A percentile compares a stretch with the other conserved stretches of the same genome.
Conservation (phyloP, 192 early-diverging fungal genomes). For the Chytriomyces hyalinus region DNA sequence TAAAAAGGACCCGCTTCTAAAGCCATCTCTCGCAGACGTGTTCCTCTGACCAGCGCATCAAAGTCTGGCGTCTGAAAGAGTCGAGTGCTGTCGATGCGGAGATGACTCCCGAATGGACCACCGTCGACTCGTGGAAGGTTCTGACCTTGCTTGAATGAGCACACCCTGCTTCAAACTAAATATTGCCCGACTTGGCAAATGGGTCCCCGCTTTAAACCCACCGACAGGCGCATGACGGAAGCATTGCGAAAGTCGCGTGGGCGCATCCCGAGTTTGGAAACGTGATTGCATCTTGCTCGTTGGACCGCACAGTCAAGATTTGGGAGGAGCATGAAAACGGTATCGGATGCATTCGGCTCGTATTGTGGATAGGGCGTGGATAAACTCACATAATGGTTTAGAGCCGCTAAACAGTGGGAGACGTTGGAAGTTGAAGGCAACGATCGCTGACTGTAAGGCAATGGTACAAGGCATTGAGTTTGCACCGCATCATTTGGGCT, state of each 20-base stretch:
- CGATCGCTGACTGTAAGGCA: constrained; percentile 69
- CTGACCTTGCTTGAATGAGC: too few species aligned
- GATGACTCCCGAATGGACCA: constrained; percentile 73
- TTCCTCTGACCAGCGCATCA: constrained; percentile 91
- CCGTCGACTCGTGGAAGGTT: constrained; percentile 81
- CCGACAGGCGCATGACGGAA: constrained; percentile 77
- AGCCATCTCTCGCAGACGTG: constrained; percentile 60
- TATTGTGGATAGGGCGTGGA: not conserved
- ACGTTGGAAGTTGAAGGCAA: constrained; percentile 71
- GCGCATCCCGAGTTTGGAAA: constrained; percentile 98
- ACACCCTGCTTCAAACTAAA: too few species aligned
- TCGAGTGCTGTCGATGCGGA: constrained; percentile 44
- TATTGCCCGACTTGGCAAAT: too few species aligned
- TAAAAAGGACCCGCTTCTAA: too few species aligned
- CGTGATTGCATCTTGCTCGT: constrained; percentile 87
- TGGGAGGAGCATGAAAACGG: constrained; percentile 88
- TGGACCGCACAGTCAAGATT: constrained; percentile 87
- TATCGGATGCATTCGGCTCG: constrained; percentile 31
- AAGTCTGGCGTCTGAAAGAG: constrained; percentile 82
- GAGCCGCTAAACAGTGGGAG: constrained; percentile 39
- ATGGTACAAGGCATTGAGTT: constrained; percentile 89
- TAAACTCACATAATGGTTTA: not conserved
- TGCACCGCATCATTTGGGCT: constrained; percentile 79
- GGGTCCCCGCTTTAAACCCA: too few species aligned
- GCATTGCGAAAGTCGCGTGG: constrained; percentile 85